Base-by-base conservation (phyloP, 805 yeast species). In the Sungouiella thailandica region DNA sequence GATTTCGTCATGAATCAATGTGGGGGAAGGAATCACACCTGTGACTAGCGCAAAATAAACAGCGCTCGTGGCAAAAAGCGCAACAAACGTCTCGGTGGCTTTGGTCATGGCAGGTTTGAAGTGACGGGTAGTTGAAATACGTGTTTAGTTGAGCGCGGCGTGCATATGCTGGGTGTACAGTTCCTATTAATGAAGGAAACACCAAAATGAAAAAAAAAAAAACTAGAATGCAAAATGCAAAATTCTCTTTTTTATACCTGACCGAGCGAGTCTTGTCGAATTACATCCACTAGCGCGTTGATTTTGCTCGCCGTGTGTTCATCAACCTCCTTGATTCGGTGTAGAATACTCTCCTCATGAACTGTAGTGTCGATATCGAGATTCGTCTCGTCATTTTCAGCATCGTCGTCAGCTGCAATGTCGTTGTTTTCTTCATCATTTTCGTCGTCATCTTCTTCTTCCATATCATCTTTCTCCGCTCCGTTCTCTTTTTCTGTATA, bases 21-120 rank as follows among this genome's bases (percentile, higher is more conserved):
- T 57, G 7, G 76, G 65, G 5, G 73, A 58, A 28, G 87, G 87
- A 36, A 81, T 59, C 25, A 70, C 68, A 11, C 78, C 79, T 12
- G 64, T 44, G 39, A 55, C 56, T 17, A 80, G 61, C 3, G 77
- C 70, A 46, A 70, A 60, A 58, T 81, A 81, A 6, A 77, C 52
- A 2, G 80, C 70, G 5, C 70, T 52, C n/a, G 67, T 48, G 15
- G 72, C 61, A 40, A 70, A 67, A 18, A 70, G 43, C 5, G 72
- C 58, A 39, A 71, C 55, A 17, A 62, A 64, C 7, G 85, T 65
- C 49, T 81, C 83, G 15, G 80, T 71, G 35, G 84, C 83, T 53
- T 76, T 79, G 23, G 86, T 78, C 88, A 80, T 80, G 18, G 16
- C 18, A 14, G 14, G 29, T 17, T 5, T 13, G 25, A 28, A 28